These are phyloP conservation scores for Rhodamnia argentea DNA, from an alignment of 345 rosid species.

Conservation along the genomic window DNA sequence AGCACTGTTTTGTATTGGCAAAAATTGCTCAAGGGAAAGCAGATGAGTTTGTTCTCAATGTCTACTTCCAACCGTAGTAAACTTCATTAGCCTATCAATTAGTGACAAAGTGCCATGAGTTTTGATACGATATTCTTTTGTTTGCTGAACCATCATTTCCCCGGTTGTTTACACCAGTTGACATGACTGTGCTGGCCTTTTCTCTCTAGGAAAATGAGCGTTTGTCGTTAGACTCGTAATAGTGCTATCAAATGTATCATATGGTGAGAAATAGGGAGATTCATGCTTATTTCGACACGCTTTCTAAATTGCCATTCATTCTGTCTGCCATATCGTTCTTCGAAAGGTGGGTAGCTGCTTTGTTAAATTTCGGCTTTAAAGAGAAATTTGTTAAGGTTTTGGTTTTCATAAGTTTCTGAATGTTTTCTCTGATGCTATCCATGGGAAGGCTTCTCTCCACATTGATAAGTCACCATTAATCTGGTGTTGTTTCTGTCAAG, in stretches of 20 bases:
- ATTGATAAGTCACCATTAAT: not conserved
- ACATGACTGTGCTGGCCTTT: not conserved
- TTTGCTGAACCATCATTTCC: not conserved
- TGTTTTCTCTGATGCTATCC: not conserved
- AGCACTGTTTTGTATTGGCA: not conserved
- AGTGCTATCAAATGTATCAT: not conserved
- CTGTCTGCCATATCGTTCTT: not conserved
- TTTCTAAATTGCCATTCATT: not conserved
- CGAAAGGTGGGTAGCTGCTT: not conserved
- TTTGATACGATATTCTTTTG: not conserved
- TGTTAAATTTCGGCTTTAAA: not conserved
- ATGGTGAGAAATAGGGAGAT: not conserved
- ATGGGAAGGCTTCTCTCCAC: not conserved
- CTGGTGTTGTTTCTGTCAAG: not conserved
- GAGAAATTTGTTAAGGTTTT: not conserved
- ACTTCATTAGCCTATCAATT: not conserved
- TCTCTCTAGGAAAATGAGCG: not conserved
- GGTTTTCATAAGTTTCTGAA: not conserved
- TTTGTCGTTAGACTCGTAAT: not conserved
- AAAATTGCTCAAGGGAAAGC: not conserved
- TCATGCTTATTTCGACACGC: not conserved
- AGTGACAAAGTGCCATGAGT: not conserved
- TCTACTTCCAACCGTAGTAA: not conserved
- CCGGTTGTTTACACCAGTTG: not conserved
- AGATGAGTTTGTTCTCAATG: not conserved